These are phyloP conservation scores for Fusarium stilboides DNA, from an alignment of 2,329 filamentous ascomycete genomes.

Conservation along the genomic window DNA sequence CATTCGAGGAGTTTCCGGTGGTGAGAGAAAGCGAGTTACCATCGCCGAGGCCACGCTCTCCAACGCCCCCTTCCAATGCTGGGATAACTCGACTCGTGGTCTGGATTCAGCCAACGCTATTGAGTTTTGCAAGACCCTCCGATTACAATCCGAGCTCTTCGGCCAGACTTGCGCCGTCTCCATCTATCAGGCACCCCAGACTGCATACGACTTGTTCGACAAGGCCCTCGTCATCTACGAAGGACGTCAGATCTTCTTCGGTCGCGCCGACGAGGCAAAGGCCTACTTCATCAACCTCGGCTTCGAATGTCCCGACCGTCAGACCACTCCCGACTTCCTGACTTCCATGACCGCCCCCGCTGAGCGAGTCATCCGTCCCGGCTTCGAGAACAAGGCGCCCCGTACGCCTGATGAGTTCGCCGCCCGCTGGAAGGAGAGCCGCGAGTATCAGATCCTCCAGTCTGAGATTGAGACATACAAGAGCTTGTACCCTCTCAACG, in stretches of 20 bases:
- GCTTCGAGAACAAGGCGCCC: conserved; percentile 54
- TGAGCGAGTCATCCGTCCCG: conserved; percentile 54
- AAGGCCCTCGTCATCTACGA: conserved; percentile 78
- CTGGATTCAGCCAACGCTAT: conserved; percentile 52
- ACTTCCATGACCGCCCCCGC: conserved; percentile 65
- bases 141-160: conserved; percentile 49
- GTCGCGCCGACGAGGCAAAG: conserved; percentile 69
- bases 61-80: conserved; percentile 59
- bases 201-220: conserved; percentile 75
- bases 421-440: conserved; percentile 53
- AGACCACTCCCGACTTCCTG: conserved; percentile 76
- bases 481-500: conserved; percentile 47
- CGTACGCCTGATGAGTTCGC: conserved; percentile 59
- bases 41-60: conserved; percentile 79
- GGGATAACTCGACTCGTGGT: conserved; percentile 54
- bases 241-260: conserved; percentile 78
- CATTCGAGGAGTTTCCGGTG: conserved; percentile 80
- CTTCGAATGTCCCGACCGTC: conserved; percentile 73
- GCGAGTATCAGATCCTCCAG: conserved; percentile 32
- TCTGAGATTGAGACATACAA: conserved; percentile 54
- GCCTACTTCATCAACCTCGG: conserved; percentile 74
- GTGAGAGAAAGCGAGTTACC: conserved; percentile 82
- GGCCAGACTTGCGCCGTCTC: conserved; percentile 48
- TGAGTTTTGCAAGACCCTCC: conserved; percentile 49
- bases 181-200: conserved; percentile 75